Base-by-base conservation (phyloP, 2,329 filamentous ascomycete species). In the Colletotrichum musae region DNA sequence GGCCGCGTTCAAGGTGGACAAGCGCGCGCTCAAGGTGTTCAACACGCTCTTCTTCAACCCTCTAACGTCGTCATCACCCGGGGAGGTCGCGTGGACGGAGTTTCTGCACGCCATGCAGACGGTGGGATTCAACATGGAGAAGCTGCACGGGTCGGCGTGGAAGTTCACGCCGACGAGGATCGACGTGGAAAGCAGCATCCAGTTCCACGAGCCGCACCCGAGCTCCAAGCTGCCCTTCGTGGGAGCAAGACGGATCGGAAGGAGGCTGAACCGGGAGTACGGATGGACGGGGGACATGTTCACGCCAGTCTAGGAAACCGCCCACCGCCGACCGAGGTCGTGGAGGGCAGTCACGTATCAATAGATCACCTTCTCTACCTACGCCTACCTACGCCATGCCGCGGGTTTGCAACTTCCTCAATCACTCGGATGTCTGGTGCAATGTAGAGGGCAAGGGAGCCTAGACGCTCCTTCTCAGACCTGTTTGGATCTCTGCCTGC, bases 181-280 rank as follows among this genome's bases (percentile, higher is more conserved):
- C 24, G 80, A 84, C 60, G 79, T 83, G 0, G 78, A 83, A 47
- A 76, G 84, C 4, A 83, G 81, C 26, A 91, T 91, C 39, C 85
- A 89, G 62, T 88, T 91, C 70, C 87, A 91, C 70, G 87, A 90
- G 73, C 88, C 89, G 2, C 88, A 91, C 75, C 87, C 88, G 0
- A 74, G 74, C 1, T 77, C 78, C 1, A 90, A 90, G 76, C 80
- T 91, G 4, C 77, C 84, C 0, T 87, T 85, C 68, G 71, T 72
- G 1, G 76, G 75, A 48, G 87, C 86, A 0, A 79, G 87, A 54
- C 75, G 82, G 1, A 77, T 83, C 71, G 88, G 87, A 0, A 77
- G 87, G 53, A 77, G 88, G 24, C 72, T 91, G 48, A 80, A 75
- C 58, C 77, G 85, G 53, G 79, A 82, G 0, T 90, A 86, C 77